phyloP scores from a whole-genome alignment of 768 basidiomycete genomes.

The Coprinopsis strossmayeri region DNA sequence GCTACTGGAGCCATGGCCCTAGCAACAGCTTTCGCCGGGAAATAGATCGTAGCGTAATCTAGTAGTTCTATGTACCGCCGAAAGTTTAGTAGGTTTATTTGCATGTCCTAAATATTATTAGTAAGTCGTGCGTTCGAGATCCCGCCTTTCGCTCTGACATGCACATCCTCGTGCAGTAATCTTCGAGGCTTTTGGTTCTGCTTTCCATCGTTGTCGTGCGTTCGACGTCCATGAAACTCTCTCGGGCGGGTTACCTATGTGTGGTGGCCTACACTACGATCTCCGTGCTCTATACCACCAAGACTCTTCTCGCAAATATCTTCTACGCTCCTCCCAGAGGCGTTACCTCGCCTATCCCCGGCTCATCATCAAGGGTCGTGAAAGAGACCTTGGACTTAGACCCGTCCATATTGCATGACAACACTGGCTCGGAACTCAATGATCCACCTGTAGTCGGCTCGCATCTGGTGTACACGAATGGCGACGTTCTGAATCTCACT shows the following conservation, averaged over 20 bases:
- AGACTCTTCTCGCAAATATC: slow-evolving; percentile 29
- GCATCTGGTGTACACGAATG: slow-evolving; percentile 5
- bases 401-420: too few species aligned
- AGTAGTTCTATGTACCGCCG: too few species aligned
- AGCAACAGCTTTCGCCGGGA: slow-evolving; percentile 22
- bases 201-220: neutral
- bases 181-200: too few species aligned
- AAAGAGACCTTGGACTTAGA: slow-evolving; percentile 9
- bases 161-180: too few species aligned
- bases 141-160: too few species aligned
- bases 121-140: too few species aligned
- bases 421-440: neutral
- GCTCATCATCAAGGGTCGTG: slow-evolving; percentile 1
- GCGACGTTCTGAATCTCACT: neutral
- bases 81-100: too few species aligned
- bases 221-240: slow-evolving; percentile 1
- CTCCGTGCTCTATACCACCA: slow-evolving; percentile 40
- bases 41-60: too few species aligned
- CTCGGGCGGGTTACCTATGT: slow-evolving; percentile 18
- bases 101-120: too few species aligned
- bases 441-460: neutral
- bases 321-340: slow-evolving; percentile 21
- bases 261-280: slow-evolving; percentile 28
- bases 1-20: slow-evolving; percentile 57
- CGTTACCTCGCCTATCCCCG: slow-evolving; percentile 16